Evolutionary conservation across 1,139 yeast genomes (phyloP), one percentile per base, ranked within the genome.

Genomic region (Zygosaccharomyces sapae): DNA sequence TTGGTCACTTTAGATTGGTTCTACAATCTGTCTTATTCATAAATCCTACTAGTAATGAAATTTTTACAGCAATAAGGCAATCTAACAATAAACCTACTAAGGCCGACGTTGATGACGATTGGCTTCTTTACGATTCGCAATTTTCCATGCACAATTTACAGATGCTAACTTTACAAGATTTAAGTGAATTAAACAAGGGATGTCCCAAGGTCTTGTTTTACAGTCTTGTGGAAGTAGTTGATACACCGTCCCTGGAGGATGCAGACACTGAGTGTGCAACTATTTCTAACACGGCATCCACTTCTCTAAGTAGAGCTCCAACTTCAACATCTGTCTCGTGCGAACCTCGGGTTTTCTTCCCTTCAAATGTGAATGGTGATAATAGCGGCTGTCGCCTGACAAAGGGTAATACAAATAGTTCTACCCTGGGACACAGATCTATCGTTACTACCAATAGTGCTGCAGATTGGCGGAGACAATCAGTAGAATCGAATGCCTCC

Each of bases 91-190:
- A 55, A 33, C 60, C 62, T 1, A 52, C 57, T 22, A 53, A 52
- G 9, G 65, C 67, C 2, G 56, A 57, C 24, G 59, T 64, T 36
- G 61, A 62, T 19, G 73, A 69, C 47, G 72, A 69, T 47, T 70
- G 74, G 74, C 53, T 70, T 10, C 52, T 70, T 2, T 70, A 70
- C 45, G 74, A 70, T 53, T 60, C 66, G 3, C 54, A 59, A 4
- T 70, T 69, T 47, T 63, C 70, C 4, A 57, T 69, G 62, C 55
- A 63, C 27, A 69, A 70, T 48, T 48, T 69, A 33, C 70, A 67
- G 43, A 59, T 70, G 42, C 51, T 69, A 20, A 57, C 67, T 2
- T 50, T 70, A 19, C 61, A 62, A 18, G 72, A 69, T 35, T 55
- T 70, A 19, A 49, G 67, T 33, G 68, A 61, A 20, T 48, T 55